Percentiles rank a stretch among this genome's conserved stretches.
Evolutionary conservation across 108 stramenopile species (phyloP).

Genomic region (Nitzschia sp.): DNA sequence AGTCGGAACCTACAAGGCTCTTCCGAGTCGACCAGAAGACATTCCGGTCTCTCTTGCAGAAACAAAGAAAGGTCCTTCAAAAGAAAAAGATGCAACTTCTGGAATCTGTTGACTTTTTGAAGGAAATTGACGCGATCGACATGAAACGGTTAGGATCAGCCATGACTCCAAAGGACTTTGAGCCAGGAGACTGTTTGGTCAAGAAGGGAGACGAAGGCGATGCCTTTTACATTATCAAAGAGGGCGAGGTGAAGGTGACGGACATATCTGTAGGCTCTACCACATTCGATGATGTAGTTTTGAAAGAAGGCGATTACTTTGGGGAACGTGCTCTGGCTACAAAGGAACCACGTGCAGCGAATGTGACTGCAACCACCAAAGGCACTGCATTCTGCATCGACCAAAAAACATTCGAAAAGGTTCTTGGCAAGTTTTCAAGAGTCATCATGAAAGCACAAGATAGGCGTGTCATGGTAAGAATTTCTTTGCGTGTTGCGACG

Average conservation of each 20-base stretch:
- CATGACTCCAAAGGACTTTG: conserved; percentile 34
- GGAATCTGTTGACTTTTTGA: conserved; percentile 32
- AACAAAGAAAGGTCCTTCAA: conserved; percentile 18
- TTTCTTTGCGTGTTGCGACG: neutral
- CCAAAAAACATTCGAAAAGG: conserved; percentile 46
- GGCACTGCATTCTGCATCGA: conserved; percentile 52
- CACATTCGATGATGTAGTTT: conserved; percentile 16
- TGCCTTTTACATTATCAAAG: conserved; percentile 65
- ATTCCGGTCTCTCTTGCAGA: conserved; percentile 35
- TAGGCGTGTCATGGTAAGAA: conserved; percentile 49
- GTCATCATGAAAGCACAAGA: conserved; percentile 39
- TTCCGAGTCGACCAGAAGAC: conserved; percentile 46
- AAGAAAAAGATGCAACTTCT: conserved; percentile 28
- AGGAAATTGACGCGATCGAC: conserved; percentile 20
- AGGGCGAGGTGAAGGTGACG: conserved; percentile 42
- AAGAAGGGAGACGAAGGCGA: conserved; percentile 56
- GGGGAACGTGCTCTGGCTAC: conserved; percentile 56
- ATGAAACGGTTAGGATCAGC: conserved; percentile 36
- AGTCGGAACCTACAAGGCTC: conserved; percentile 23
- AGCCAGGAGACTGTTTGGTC: conserved; percentile 49
- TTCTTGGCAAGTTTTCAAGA: conserved; percentile 39
- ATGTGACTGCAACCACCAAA: conserved; percentile 39
- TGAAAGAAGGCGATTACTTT: conserved; percentile 46
- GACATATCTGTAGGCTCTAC: conserved; percentile 28
- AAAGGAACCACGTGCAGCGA: conserved; percentile 38